phyloP scores from a whole-genome alignment of 2,329 filamentous ascomycete genomes.

The Magnaporthiopsis incrustans region DNA sequence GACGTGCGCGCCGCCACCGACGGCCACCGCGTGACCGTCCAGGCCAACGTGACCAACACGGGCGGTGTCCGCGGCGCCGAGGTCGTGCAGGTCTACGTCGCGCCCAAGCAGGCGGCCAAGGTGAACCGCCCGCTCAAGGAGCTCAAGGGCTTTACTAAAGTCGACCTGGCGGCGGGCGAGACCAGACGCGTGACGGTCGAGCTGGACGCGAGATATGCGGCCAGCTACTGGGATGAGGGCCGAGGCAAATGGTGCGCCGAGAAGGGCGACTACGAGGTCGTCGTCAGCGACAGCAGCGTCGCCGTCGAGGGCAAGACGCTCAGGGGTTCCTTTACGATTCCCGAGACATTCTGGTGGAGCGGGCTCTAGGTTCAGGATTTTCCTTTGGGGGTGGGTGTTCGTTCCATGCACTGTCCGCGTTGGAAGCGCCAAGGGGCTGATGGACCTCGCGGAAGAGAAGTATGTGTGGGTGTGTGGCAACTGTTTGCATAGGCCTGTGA shows the following conservation, averaged over 20 bases:
- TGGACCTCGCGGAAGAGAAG: background rate
- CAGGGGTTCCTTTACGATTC: conserved; percentile 45
- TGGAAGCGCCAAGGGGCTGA: background rate
- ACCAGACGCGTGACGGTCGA: conserved; percentile 23
- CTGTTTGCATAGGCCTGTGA: too few relatives aligned
- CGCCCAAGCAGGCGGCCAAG: conserved; percentile 44
- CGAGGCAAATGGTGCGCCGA: conserved; percentile 58
- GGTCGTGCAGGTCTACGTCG: conserved; percentile 51
- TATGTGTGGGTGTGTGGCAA: too few relatives aligned
- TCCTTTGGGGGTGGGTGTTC: too few relatives aligned
- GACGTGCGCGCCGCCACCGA: conserved; percentile 26
- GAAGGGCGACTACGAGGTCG: conserved; percentile 55
- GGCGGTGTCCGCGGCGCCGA: conserved; percentile 46
- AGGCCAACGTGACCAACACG: conserved; percentile 51
- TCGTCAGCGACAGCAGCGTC: conserved; percentile 50
- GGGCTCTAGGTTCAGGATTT: conserved; percentile 37
- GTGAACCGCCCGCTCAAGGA: conserved; percentile 52
- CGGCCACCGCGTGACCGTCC: conserved; percentile 36
- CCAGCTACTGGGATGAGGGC: conserved; percentile 62
- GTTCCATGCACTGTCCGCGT: background rate
- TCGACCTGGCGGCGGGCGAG: conserved; percentile 27
- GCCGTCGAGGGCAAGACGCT: conserved; percentile 38
- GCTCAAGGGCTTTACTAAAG: conserved; percentile 53
- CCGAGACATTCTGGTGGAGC: conserved; percentile 59
- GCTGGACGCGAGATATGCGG: conserved; percentile 53